Percentiles rank a stretch among this genome's conserved stretches.
Evolutionary conservation across 2,329 filamentous ascomycete species (phyloP).

Genomic region (Penicillium olsonii): DNA sequence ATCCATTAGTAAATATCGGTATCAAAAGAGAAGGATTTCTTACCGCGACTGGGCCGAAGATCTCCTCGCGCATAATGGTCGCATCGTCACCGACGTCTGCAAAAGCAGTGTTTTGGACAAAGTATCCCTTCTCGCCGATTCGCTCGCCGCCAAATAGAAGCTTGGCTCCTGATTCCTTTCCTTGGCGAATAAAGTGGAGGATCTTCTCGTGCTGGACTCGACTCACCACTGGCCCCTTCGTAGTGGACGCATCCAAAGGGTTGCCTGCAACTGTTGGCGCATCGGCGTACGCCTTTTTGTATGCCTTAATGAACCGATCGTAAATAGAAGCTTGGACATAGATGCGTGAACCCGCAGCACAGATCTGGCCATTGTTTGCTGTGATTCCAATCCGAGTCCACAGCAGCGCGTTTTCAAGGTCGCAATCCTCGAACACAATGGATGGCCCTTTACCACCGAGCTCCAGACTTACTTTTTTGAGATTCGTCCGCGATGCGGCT

Average conservation of each 20-base stretch:
- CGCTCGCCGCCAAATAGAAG: conserved; percentile 27
- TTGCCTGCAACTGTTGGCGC: conserved; percentile 37
- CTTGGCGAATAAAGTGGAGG: conserved; percentile 25
- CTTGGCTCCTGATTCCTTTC: conserved; percentile 21
- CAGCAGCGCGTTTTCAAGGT: conserved; percentile 33
- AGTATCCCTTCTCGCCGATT: conserved; percentile 53
- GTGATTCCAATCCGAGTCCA: conserved; percentile 34
- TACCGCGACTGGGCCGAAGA: conserved; percentile 58
- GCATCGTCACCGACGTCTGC: conserved; percentile 51
- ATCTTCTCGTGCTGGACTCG: conserved; percentile 24
- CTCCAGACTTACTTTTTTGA: conserved; percentile 39
- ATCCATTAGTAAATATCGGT: neutral
- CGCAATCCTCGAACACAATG: conserved; percentile 38
- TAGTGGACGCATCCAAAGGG: conserved; percentile 22
- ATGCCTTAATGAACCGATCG: conserved; percentile 31
- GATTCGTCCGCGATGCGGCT: conserved; percentile 30
- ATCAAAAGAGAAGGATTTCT: neutral
- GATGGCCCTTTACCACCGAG: conserved; percentile 38
- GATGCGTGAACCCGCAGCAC: conserved; percentile 33
- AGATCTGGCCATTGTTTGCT: conserved; percentile 36
- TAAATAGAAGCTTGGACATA: conserved; percentile 37
- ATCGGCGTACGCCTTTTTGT: conserved; percentile 56
- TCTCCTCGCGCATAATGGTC: conserved; percentile 55
- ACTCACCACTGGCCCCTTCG: conserved; percentile 27
- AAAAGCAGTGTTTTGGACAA: conserved; percentile 63